Evolutionary conservation across 2,329 filamentous ascomycete genomes (phyloP), one percentile per base, ranked within the genome.

Genomic region (Cladosporium austrohemisphaericum): DNA sequence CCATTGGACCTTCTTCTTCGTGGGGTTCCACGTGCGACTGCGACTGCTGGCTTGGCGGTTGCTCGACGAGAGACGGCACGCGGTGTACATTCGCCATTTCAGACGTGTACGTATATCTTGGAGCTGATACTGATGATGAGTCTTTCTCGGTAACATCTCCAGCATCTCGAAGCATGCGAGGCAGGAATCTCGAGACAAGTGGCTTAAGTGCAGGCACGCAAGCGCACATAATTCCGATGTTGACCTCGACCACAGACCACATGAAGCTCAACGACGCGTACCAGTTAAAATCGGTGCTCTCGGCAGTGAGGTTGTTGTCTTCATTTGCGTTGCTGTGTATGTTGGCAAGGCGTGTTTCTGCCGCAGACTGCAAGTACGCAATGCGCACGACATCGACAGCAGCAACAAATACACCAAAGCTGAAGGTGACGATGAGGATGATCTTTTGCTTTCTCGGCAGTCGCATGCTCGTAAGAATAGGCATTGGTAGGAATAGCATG

Each of bases 171-270:
- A 84, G 71, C 66, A 82, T 68, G 41, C 71, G 72, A 4, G 80
- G 80, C 26, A 81, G 57, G 49, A 83, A 74, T 9, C 78, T 71
- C 32, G 87, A 80, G 49, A 92, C 83, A 5, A 97, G 73, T 1
- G 92, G 91, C 65, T 96, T 96, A 54, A 96, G 72, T 0, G 86
- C 92, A 7, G 92, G 92, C n/a, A 96, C 86, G 60, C 90, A 95
- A 33, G 86, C 91, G 63, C 88, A 95, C 55, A 90, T 85, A 58
- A 96, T 90, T 14, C 89, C 91, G 1, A 94, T 76, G 57, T 95
- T 93, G 62, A 95, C 89, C 67, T 96, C 91, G 47, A 96, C 83
- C 10, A 85, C 86, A 13, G 87, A 92, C 92, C 91, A 97, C 87
- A 95, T 92, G 63, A 94, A 85, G 0, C 88, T 88, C 4, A 90